Evolutionary conservation across 805 yeast species (phyloP), one percentile per base, ranked within the genome.

Genomic region (Debaryomyces castellii): DNA sequence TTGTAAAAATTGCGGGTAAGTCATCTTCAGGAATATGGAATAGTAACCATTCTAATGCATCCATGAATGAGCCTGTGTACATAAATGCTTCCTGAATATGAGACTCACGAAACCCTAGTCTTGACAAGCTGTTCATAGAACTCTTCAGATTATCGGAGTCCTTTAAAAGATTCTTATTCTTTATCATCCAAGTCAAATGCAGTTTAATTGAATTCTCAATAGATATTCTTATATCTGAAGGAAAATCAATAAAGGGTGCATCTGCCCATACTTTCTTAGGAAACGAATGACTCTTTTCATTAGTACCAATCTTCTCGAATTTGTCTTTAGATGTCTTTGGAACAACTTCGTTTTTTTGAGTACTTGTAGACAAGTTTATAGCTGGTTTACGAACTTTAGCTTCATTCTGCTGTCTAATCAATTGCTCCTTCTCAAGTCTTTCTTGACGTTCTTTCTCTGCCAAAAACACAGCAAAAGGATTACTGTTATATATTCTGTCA

Each of bases 11-110:
- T 0, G 66, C 53, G 0, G 99, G 99, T 25, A 92, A 69, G 57
- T 92, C 99, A 59, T 91, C 98, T 51, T 94, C 97, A 0, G 98
- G 98, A 3, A 92, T 80, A 57, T 92, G 94, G 52, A 91, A 83
- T 9, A 92, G 66, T 16, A 92, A 74, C 92, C 94, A 87, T 49
- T 84, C 88, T 36, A 87, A 63, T 0, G 85, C 74, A 20, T 76
- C 80, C 1, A 76, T 71, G 45, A 81, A 73, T 1, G 75, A 54
- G 3, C 59, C 51, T 0, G 83, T 71, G 57, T 87, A 87, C 22
- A 70, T 66, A 39, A 88, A 65, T 0, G 97, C 82, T 57, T 92
- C 98, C 1, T 68, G 64, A 1, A 85, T 79, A 59, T 91, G 97
- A 1, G 77, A 57, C 28, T 68, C 63, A 46, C 90, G 77, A 56